A percentile compares a stretch with the other conserved stretches of the same genome.
These are phyloP conservation scores for Candida dendrica DNA, from an alignment of 805 yeast species.

Conservation along the genomic window DNA sequence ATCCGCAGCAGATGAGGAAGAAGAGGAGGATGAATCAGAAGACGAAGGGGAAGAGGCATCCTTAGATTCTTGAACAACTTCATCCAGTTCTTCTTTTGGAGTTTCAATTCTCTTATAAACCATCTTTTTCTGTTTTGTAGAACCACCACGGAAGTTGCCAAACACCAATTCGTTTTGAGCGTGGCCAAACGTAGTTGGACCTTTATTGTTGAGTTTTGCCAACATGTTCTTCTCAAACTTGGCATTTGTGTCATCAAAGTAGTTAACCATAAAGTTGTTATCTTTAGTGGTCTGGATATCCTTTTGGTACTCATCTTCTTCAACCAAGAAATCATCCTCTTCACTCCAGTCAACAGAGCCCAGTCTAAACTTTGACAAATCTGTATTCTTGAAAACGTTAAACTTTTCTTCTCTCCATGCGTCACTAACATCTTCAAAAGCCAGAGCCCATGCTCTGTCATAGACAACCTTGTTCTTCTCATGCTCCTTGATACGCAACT, in stretches of 20 bases:
- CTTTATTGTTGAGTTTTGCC: constrained; percentile 9
- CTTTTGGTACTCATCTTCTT: constrained; percentile 14
- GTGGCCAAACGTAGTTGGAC: constrained; percentile 14
- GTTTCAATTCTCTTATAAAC: constrained; percentile 13
- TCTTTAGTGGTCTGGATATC: constrained; percentile 10
- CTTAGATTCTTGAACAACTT: neutral
- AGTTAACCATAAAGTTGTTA: constrained; percentile 14
- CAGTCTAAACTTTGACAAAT: constrained; percentile 40
- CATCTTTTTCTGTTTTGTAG: constrained; percentile 13
- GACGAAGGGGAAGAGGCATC: no score
- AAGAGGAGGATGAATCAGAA: no score
- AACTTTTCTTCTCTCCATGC: constrained; percentile 70
- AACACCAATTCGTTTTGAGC: constrained; percentile 12
- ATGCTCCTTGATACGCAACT: constrained; percentile 55
- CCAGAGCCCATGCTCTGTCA: constrained; percentile 66
- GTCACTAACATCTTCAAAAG: constrained; percentile 67
- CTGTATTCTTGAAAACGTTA: constrained; percentile 71
- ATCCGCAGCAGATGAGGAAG: no score
- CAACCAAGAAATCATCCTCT: constrained; percentile 32
- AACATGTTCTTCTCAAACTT: constrained; percentile 15
- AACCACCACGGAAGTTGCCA: constrained; percentile 12
- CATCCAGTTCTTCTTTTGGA: constrained; percentile 4
- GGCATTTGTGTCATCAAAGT: constrained; percentile 11
- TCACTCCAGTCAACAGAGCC: constrained; percentile 68
- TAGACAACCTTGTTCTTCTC: constrained; percentile 57